Percentiles rank a stretch among this genome's conserved stretches.
These are phyloP conservation scores for Arthrobotrys sphaeroides DNA, from an alignment of 2,329 filamentous ascomycete species.

Conservation along the genomic window DNA sequence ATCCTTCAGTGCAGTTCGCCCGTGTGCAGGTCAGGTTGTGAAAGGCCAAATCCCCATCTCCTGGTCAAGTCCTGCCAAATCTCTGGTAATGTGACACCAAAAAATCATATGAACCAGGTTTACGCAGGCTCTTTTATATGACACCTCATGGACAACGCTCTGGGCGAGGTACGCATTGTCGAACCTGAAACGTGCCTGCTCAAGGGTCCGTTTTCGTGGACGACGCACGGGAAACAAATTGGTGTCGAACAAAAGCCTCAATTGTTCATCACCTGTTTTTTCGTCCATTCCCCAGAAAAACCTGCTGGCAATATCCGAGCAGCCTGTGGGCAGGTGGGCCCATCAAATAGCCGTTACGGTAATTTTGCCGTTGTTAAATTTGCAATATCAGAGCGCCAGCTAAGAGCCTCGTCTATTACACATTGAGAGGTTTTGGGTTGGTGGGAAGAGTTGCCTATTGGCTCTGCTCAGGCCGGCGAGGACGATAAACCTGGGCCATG, in stretches of 20 bases:
- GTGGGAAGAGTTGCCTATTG: constrained; percentile 45
- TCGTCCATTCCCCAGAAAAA: constrained; percentile 23
- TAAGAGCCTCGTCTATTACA: constrained; percentile 34
- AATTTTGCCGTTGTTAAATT: constrained; percentile 49
- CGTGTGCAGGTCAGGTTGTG: neutral
- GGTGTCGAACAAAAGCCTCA: constrained; percentile 49
- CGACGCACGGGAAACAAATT: constrained; percentile 33
- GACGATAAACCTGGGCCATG: constrained; percentile 15
- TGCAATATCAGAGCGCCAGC: constrained; percentile 40
- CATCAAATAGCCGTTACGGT: constrained; percentile 47
- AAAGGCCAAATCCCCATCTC: constrained; percentile 7
- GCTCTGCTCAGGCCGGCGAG: constrained; percentile 4
- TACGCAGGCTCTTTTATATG: constrained; percentile 37
- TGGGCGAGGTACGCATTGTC: constrained; percentile 11
- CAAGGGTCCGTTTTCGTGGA: constrained; percentile 26
- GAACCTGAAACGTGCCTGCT: constrained; percentile 36
- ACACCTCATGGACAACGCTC: constrained; percentile 26
- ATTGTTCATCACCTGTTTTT: constrained; percentile 10
- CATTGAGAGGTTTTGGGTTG: constrained; percentile 34
- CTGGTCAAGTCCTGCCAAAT: constrained; percentile 20
- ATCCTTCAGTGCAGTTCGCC: neutral
- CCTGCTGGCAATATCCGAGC: constrained; percentile 43
- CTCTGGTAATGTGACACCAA: constrained; percentile 49
- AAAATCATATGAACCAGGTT: constrained; percentile 48
- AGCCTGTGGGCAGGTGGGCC: constrained; percentile 30